Base-by-base conservation (phyloP, 2,329 filamentous ascomycete species). In the Colletotrichum tanaceti region DNA sequence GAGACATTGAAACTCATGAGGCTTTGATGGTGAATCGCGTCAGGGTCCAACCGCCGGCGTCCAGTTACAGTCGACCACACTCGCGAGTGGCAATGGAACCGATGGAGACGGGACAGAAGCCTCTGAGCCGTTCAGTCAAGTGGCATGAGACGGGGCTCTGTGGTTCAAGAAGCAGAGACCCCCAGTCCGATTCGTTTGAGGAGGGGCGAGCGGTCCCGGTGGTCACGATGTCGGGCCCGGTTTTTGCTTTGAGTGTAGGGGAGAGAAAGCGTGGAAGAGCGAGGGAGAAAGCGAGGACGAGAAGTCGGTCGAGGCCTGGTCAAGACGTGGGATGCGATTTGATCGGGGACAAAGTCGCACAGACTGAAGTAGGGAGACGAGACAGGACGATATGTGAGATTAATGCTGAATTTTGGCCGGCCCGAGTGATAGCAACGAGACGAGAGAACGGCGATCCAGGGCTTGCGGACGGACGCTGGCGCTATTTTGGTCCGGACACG, bases 401-500 rank as follows among this genome's bases (percentile, higher is more conserved):
- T 57, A 50, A 66, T 39, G 62, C 55, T 66, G 66, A 60, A 52
- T 16, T 60, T 55, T 44, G 44, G 49, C 49, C 24, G 38, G 66
- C 10, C 57, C 43, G 55, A 49, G 63, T 52, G 44, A 49, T 39
- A 57, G 63, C 57, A 41, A 18, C 35, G 20, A 52, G 39, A 52
- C 38, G 24, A 55, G 28, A 35, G 20, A 58, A 39, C 28, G 39
- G 39, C 41, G 41, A 58, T 55, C 55, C 55, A 61, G 44, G 57
- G 55, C 53, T 55, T 60, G 66, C 62, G 66, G 28, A 65, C 62
- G 62, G 66, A 66, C 57, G n/a, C 20, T 57, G 66, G 55, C 55
- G 66, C 57, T 69, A 58, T 69, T 61, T 69, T 57, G 66, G 66
- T 54, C 61, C 39, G 61, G 43, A 55, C 61, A 68, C 65, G 65